Evolutionary conservation across 2,329 filamentous ascomycete species (phyloP).

Genomic region (Thermothelomyces thermophilus): DNA sequence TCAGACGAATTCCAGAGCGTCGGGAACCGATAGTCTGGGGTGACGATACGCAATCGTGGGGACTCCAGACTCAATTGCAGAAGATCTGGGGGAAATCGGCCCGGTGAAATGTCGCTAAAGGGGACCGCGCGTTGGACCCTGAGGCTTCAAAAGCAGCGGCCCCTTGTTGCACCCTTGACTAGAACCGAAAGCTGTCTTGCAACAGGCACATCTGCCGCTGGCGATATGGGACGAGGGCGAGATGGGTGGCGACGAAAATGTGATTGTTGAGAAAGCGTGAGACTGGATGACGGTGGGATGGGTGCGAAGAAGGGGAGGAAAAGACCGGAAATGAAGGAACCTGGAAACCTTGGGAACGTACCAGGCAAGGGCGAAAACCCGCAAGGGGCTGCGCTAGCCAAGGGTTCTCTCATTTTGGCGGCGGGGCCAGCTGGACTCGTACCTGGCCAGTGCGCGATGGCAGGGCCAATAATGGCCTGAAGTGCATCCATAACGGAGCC

Average conservation of each 20-base stretch:
- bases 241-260: neutral
- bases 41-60: constrained; percentile 24
- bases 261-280: neutral
- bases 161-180: neutral
- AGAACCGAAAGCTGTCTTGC: neutral
- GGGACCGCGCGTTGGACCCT: constrained; percentile 9
- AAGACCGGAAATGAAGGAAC: constrained; percentile 9
- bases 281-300: neutral
- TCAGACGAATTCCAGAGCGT: constrained; percentile 17
- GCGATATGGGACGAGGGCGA: neutral
- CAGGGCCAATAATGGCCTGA: constrained; percentile 1
- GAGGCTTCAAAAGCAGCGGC: neutral
- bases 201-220: neutral
- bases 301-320: neutral
- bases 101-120: constrained; percentile 21
- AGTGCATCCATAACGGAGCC: constrained; percentile 2
- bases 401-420: constrained; percentile 13
- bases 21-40: constrained; percentile 15
- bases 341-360: neutral
- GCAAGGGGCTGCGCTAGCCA: constrained; percentile 8
- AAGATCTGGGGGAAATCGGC: constrained; percentile 26
- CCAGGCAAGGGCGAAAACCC: constrained; percentile 6
- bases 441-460: constrained; percentile 2
- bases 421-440: constrained; percentile 5
- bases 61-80: constrained; percentile 24